A percentile compares a stretch with the other conserved stretches of the same genome.
phyloP scores from a whole-genome alignment of 768 basidiomycete species.

The Termitomyces sp. region DNA sequence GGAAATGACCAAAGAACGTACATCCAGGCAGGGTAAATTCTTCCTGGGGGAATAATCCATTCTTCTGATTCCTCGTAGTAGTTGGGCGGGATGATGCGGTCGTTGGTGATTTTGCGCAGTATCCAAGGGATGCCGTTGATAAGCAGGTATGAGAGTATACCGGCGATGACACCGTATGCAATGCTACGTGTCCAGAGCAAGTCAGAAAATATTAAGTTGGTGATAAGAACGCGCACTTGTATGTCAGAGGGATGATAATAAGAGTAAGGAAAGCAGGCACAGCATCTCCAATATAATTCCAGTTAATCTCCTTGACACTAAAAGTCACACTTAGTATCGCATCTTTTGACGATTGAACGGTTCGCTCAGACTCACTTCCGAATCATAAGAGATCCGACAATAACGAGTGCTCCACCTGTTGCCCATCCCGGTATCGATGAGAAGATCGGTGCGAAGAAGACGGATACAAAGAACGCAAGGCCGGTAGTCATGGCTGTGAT shows the following conservation, averaged over 20 bases:
- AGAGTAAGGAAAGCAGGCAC: conserved; percentile 84
- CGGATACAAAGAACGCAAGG: conserved; percentile 73
- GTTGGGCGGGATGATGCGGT: conserved; percentile 60
- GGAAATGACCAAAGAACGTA: conserved; percentile 27
- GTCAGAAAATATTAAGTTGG: neutral
- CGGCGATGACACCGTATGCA: conserved; percentile 86
- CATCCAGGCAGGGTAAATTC: conserved; percentile 69
- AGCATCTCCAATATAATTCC: conserved; percentile 85
- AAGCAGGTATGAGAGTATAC: conserved; percentile 64
- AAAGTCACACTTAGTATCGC: neutral
- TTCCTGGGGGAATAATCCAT: conserved; percentile 71
- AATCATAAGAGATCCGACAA: conserved; percentile 89
- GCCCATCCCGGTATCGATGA: conserved; percentile 87
- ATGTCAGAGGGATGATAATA: conserved; percentile 73
- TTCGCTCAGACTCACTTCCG: conserved; percentile 51
- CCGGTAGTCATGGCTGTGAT: conserved; percentile 73
- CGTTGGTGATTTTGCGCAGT: conserved; percentile 51
- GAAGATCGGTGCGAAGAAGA: conserved; percentile 89
- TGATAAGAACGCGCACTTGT: conserved; percentile 49
- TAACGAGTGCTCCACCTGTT: conserved; percentile 80
- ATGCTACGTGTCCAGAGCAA: conserved; percentile 46
- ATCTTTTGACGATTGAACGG: neutral
- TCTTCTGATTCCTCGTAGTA: conserved; percentile 62
- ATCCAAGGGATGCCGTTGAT: conserved; percentile 68
- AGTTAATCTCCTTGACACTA: conserved; percentile 82